Evolutionary conservation across 2,329 filamentous ascomycete genomes (phyloP), one percentile per base, ranked within the genome.

Genomic region (Colletotrichum magnum): DNA sequence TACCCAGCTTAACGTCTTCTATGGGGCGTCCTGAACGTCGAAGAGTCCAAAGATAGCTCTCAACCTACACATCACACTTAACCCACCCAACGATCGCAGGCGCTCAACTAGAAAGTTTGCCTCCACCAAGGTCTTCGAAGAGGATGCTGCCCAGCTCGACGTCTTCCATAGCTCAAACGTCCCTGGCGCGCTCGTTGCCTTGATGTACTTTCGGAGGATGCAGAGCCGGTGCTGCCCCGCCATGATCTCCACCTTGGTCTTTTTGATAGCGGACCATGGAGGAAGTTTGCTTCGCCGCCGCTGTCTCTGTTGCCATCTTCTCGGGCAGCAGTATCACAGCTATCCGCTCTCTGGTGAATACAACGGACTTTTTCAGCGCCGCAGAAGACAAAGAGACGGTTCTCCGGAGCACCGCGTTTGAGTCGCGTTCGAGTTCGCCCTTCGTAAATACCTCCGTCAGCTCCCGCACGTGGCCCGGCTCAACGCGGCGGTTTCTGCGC

Each of bases 101-200:
- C 90, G 95, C 53, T 94, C 95, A 1, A 90, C 98, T 43, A 96
- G 99, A 80, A 94, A 93, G 77, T 99, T 98, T 78, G 93, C 92
- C 2, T 99, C 99, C 77, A 99, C 96, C 0, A 90, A 90, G 71
- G 94, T 99, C 1, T 98, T 98, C 74, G 93, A 97, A 74, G 95
- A 98, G 77, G 87, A 92, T 75, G 91, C 94, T 2, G 89, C 88
- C 6, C 96, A 32, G 7, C 28, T 6, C 28, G 28, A 32, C 7
- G 28, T 9, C 28, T 72, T 58, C 9, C 71, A 72, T 3, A 73
- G 53, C 18, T 64, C 36, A 26, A 58, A 74, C 5, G 53, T 72
- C 69, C 18, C 13, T 12, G 16, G 32, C 15, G 54, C 39, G n/a
- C 63, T 60, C 6, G 32, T 69, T 26, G 59, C 54, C 18, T 62